These are phyloP conservation scores for Pelargonium cotyledonis DNA, from an alignment of 441 rosid species.

Conservation along the genomic window DNA sequence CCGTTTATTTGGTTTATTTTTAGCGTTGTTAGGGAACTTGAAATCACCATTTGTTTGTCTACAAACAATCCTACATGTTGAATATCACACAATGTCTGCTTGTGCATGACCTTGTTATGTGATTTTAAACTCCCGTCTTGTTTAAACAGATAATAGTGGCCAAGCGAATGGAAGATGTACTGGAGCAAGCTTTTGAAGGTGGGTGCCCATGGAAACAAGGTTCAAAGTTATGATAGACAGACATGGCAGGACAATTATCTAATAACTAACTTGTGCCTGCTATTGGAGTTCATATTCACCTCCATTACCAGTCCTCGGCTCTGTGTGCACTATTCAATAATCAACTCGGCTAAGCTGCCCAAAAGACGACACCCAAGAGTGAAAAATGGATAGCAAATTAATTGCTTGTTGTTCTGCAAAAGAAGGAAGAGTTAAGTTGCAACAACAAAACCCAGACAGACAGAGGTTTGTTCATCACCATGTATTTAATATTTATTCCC, in stretches of 20 bases:
- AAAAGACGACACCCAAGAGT: constrained; percentile 8
- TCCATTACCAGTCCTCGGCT: background rate
- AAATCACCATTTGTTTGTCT: background rate
- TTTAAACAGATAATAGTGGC: constrained; percentile 65
- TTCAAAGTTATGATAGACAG: constrained; percentile 57
- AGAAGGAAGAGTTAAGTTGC: background rate
- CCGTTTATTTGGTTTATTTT: background rate
- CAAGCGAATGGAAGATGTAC: constrained; percentile 87
- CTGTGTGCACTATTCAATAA: background rate
- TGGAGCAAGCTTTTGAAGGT: constrained; percentile 90
- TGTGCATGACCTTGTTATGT: no score
- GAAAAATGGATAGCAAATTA: constrained; percentile 1
- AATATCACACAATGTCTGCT: background rate
- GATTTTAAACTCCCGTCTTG: background rate
- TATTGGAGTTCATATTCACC: background rate
- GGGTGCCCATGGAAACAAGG: constrained; percentile 87
- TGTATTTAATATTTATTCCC: background rate
- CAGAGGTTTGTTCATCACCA: background rate
- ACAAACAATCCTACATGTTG: background rate
- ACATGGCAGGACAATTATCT: no score
- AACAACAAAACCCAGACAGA: background rate
- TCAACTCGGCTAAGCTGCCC: constrained; percentile 14
- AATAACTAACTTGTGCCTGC: no score
- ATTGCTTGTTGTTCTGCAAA: background rate
- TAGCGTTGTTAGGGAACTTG: background rate